Conservation (phyloP, 306 rosid species). For the Trifolium fragiferum region DNA sequence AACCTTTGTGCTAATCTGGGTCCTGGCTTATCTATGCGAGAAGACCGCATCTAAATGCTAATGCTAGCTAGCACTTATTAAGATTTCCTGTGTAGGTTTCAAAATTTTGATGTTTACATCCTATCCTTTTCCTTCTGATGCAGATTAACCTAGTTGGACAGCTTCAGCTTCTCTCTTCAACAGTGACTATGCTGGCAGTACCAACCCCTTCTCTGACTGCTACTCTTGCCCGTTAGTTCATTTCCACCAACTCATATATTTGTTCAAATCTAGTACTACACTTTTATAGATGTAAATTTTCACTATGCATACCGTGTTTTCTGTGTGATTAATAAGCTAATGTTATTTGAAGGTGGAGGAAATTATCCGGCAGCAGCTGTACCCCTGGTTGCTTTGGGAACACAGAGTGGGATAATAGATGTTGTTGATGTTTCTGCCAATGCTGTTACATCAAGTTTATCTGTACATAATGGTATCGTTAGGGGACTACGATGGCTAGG, state of each 20-base stretch:
- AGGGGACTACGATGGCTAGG: slow-evolving; percentile 99
- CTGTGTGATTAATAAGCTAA: slow-evolving; percentile 42
- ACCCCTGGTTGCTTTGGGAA: slow-evolving; percentile 98
- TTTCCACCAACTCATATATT: slow-evolving; percentile 44
- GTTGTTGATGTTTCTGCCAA: slow-evolving; percentile 93
- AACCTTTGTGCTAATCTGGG: slow-evolving; percentile 14
- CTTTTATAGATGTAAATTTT: slow-evolving; percentile 12
- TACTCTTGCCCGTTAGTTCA: slow-evolving; percentile 93
- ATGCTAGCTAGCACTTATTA: slow-evolving; percentile 30
- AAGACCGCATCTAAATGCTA: slow-evolving; percentile 36
- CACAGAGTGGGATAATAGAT: slow-evolving; percentile 87
- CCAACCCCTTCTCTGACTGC: slow-evolving; percentile 96
- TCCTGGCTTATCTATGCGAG: slow-evolving; percentile 32
- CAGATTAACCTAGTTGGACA: slow-evolving; percentile 95
- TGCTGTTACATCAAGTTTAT: slow-evolving; percentile 84
- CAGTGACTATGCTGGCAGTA: slow-evolving; percentile 88
- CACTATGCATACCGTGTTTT: slow-evolving; percentile 26
- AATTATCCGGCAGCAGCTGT: slow-evolving; percentile 90
- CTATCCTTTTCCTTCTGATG: slow-evolving; percentile 45
- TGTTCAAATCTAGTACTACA: slow-evolving; percentile 40
- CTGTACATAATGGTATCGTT: slow-evolving; percentile 78
- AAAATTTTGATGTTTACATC: slow-evolving; percentile 30
- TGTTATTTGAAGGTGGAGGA: slow-evolving; percentile 82
- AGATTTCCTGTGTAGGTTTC: slow-evolving; percentile 32
- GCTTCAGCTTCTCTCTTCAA: slow-evolving; percentile 97